Percentiles rank a stretch among this genome's conserved stretches.
phyloP scores from a whole-genome alignment of 371 early-diverging fungal species.

The Mortierella sp. region DNA sequence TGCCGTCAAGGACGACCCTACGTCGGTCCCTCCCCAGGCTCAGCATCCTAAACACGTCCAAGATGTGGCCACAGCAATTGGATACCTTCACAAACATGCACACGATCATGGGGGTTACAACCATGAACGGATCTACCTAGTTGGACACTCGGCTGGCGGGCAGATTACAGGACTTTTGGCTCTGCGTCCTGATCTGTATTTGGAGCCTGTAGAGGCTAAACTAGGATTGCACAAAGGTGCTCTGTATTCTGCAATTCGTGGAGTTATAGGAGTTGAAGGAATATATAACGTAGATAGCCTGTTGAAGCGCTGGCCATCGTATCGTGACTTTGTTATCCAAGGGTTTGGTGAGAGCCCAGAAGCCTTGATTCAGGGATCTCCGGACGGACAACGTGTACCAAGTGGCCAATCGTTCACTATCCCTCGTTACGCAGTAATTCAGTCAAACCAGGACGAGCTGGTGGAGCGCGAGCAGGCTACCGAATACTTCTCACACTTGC shows the following conservation, averaged over 20 bases:
- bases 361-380: slow-evolving; percentile 27
- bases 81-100: slow-evolving; percentile 56
- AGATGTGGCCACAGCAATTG: slow-evolving; percentile 67
- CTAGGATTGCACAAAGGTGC: slow-evolving; percentile 26
- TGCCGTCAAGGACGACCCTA: slow-evolving; percentile 41
- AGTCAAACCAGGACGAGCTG: slow-evolving; percentile 77
- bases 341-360: slow-evolving; percentile 67
- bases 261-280: slow-evolving; percentile 81
- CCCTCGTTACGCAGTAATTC: slow-evolving; percentile 72
- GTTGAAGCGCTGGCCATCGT: slow-evolving; percentile 71
- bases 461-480: slow-evolving; percentile 70
- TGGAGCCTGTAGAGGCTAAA: slow-evolving; percentile 38
- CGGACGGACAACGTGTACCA: slow-evolving; percentile 25
- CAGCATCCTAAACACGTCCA: slow-evolving; percentile 71
- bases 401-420: slow-evolving; percentile 8
- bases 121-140: slow-evolving; percentile 63
- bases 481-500: slow-evolving; percentile 65
- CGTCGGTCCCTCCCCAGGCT: slow-evolving; percentile 40
- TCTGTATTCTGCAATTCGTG: slow-evolving; percentile 58
- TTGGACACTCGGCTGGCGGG: slow-evolving; percentile 91
- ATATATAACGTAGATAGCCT: slow-evolving; percentile 82
- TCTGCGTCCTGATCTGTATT: slow-evolving; percentile 62
- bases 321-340: slow-evolving; percentile 75
- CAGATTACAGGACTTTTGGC: slow-evolving; percentile 75
- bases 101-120: slow-evolving; percentile 56